Base-by-base conservation (phyloP, 2,329 filamentous ascomycete genomes). In the Ascochyta lentis region DNA sequence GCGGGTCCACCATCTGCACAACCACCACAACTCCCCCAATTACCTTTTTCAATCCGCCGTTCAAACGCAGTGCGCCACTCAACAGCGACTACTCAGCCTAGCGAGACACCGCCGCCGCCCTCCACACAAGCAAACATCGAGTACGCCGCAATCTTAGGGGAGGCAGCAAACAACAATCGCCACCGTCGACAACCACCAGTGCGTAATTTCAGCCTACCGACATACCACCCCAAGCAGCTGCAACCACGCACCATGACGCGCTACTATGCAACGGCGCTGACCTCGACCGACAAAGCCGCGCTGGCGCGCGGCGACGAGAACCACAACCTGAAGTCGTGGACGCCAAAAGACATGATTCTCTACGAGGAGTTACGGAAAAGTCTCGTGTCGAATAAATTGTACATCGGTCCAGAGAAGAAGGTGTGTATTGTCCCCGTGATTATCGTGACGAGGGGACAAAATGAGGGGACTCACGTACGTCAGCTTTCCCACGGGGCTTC, bases 191-290 rank as follows among this genome's bases (percentile, higher is more conserved):
- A 10, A 49, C 24, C 40, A 1, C 27, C 35, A 24, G n/a, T 35
- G 1, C 45, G 40, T 6, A 42, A 37, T 6, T 50, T 46, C 31
- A 33, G 41, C 33, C 27, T 34, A 13, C 45, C 41, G 6, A 50
- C n/a, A 3, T 9, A 37, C 15, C 45, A 38, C 7, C 23, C 2
- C 7, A 19, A 19, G 19, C 19, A 19, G 19, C 19, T 16, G 10
- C 40, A 27, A n/a, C 34, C 35, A 19, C 26, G 33, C 23, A 35
- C 7, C 5, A 41, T 27, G 16, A 1, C 39, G 3, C 65, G 66
- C 27, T 72, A 70, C 55, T 72, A 73, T 42, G 41, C 41, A 13
- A 45, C 56, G 22, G 54, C 63, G 1, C 60, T 72, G 1, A 58
- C 63, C 0, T 19, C 45, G 3, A 56, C 56, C 5, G 70, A 69